Conservation (phyloP, 495 filamentous ascomycete genomes). For the Apodospora peruviana region DNA sequence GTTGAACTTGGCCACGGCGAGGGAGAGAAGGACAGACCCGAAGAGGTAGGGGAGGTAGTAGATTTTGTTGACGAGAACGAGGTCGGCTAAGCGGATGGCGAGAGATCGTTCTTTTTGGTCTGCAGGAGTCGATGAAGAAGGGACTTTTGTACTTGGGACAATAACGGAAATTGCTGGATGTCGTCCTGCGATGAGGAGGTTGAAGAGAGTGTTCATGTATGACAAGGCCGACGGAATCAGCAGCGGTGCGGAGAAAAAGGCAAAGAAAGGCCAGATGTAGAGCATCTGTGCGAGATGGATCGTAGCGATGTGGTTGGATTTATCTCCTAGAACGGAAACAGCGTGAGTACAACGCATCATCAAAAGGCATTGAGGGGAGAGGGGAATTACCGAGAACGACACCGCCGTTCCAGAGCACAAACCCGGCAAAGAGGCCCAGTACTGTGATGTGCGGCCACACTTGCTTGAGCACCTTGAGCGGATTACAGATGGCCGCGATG, state of each 20-base stretch:
- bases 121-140: constrained; percentile 1
- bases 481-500: constrained; percentile 49
- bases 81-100: background rate
- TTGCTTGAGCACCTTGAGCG: constrained; percentile 39
- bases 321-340: constrained; percentile 57
- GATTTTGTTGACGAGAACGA: constrained; percentile 11
- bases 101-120: background rate
- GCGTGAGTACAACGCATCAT: constrained; percentile 3
- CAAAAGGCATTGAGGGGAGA: background rate
- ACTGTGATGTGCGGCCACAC: constrained; percentile 65
- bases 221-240: constrained; percentile 43
- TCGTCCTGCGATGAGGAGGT: constrained; percentile 2
- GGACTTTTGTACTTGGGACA: background rate
- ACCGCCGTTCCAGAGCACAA: constrained; percentile 81
- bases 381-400: constrained; percentile 72
- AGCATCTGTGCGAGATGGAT: constrained; percentile 89
- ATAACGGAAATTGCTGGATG: background rate
- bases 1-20: constrained; percentile 64
- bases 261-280: constrained; percentile 85
- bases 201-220: background rate
- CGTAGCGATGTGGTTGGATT: constrained; percentile 85
- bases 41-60: constrained; percentile 19
- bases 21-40: constrained; percentile 22
- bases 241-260: constrained; percentile 84
- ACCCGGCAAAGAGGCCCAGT: constrained; percentile 61